These are phyloP conservation scores for Halophytophthora polymorphica DNA, from an alignment of 352 stramenopile genomes.

Conservation along the genomic window DNA sequence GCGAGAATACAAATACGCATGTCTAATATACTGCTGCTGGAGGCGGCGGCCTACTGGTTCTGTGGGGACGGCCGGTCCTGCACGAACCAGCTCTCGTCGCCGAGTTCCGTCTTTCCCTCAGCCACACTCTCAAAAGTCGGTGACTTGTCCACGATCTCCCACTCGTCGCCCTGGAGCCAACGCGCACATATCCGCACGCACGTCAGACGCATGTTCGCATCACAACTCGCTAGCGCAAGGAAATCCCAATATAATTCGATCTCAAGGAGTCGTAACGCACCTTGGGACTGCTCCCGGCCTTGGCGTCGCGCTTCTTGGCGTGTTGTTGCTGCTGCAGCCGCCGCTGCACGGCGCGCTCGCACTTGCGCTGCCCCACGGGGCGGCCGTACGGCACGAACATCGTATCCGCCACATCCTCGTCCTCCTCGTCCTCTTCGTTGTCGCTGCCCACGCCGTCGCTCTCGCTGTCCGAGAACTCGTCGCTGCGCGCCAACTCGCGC, in stretches of 20 bases:
- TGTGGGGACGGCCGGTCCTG: conserved; percentile 13
- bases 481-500: conserved; percentile 63
- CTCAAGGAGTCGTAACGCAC: conserved; percentile 4
- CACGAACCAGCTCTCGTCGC: conserved; percentile 57
- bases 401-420: conserved; percentile 34
- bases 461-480: conserved; percentile 83
- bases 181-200: not conserved
- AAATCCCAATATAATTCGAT: conserved; percentile 2
- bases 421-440: conserved; percentile 36
- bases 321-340: conserved; percentile 24
- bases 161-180: conserved; percentile 50
- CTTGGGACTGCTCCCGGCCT: conserved; percentile 46
- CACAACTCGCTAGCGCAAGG: not conserved
- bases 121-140: conserved; percentile 61
- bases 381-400: conserved; percentile 53
- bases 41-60: no score
- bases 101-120: conserved; percentile 39
- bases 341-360: conserved; percentile 9
- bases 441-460: conserved; percentile 70
- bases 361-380: conserved; percentile 28
- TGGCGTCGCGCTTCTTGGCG: conserved; percentile 26
- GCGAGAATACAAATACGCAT: no score
- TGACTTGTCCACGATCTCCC: conserved; percentile 77
- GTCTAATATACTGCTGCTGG: no score
- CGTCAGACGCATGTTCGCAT: not conserved